Base-by-base conservation (phyloP, 2,329 filamentous ascomycete species). In the Penicillium nordicum region DNA sequence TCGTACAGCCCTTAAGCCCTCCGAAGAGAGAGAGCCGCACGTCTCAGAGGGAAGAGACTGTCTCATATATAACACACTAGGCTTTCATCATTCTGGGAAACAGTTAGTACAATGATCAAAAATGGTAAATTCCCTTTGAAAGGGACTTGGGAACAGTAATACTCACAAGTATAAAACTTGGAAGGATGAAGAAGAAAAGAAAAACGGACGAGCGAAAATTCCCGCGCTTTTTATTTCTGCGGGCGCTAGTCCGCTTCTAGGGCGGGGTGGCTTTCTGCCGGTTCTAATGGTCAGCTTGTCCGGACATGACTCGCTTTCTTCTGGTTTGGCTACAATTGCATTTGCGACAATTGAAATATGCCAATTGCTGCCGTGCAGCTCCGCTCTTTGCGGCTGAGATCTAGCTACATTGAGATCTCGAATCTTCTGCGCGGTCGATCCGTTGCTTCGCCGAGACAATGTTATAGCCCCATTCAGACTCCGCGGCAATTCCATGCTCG, bases 111-210 rank as follows among this genome's bases (percentile, higher is more conserved):
- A 43, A 51, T 30, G 11, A 16, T 38, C 55, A 65, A 59, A 61
- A 61, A 38, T 9, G 4, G n/a, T 8, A 10, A 25, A 25, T 12
- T 2, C 21, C 18, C 29, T 16, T 41, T 53, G 12, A 25, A 40
- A 49, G 12, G 51, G 16, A 10, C 3, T 27, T 34, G 44, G 43
- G 34, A 42, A 63, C 56, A 57, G 42, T 36, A 36, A 43, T 50
- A 85, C 92, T 84, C 82, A 97, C 92, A 81, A 90, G 85, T 88
- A 87, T 88, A 95, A 96, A 95, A 97, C 92, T 90, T 91, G 92
- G 92, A 97, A 96, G 91, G 92, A 91, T 93, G 84, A 86, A 88
- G 83, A 86, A 77, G 71, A 74, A 73, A 82, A 82, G 76, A 80
- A 78, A 76, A 71, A 70, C 67, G 68, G 67, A 63, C 45, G 55